These are phyloP conservation scores for Balamuthia mandrillaris DNA, from an alignment of 208 protist species.

Conservation along the genomic window DNA sequence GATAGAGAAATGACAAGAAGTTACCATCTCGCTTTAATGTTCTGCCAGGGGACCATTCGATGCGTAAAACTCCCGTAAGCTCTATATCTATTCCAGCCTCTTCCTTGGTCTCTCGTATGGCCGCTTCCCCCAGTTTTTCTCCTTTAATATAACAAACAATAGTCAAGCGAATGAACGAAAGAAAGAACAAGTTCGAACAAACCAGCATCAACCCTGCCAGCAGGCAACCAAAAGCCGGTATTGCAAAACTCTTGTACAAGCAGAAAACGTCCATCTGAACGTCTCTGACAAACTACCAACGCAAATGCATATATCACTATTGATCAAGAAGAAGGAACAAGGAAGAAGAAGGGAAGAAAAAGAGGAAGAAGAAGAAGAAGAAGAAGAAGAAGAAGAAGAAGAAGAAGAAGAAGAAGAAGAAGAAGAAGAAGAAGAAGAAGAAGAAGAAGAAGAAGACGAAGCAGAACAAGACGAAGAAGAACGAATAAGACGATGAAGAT, in stretches of 20 bases:
- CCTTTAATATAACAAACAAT: neutral
- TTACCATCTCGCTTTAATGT: neutral
- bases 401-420: neutral
- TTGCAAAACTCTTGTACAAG: conserved; percentile 54
- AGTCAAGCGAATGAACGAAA: neutral
- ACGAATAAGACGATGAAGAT: neutral
- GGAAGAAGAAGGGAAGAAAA: neutral
- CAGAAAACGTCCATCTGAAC: conserved; percentile 36
- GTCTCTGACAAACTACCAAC: conserved; percentile 33
- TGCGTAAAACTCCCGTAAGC: conserved; percentile 53
- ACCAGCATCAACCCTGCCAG: conserved; percentile 45
- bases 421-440: neutral
- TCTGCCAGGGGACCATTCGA: conserved; percentile 34
- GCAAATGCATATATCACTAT: conserved; percentile 43
- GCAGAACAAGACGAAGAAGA: neutral
- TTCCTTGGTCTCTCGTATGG: conserved; percentile 58
- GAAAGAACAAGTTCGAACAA: neutral
- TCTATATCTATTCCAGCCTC: conserved; percentile 61
- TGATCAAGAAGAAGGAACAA: neutral
- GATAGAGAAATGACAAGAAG: neutral
- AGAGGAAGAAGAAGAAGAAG: neutral
- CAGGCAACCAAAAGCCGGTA: conserved; percentile 58
- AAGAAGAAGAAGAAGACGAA: neutral
- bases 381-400: neutral
- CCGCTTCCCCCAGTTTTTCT: conserved; percentile 16